phyloP scores from a whole-genome alignment of 2,329 filamentous ascomycete species.

The Fusarium sp. region DNA sequence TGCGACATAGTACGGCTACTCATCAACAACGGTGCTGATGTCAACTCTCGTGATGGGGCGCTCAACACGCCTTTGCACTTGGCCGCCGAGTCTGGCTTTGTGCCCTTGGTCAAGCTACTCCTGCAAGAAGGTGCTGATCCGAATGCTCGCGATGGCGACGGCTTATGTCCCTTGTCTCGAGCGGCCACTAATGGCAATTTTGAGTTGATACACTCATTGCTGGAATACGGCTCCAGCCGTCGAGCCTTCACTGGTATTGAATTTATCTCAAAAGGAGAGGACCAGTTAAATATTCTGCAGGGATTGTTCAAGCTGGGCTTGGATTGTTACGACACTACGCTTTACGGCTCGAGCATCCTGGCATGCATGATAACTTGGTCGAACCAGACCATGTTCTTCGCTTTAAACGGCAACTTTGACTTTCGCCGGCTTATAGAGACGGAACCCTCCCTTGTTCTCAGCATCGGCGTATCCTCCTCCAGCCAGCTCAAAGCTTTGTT shows the following conservation, averaged over 20 bases:
- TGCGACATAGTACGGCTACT: constrained; percentile 23
- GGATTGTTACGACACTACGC: constrained; percentile 12
- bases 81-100: constrained; percentile 2
- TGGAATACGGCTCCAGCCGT: constrained; percentile 29
- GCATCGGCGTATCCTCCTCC: not conserved
- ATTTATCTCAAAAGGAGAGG: not conserved
- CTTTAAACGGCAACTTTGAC: constrained; percentile 37
- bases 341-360: constrained; percentile 6
- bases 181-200: constrained; percentile 6
- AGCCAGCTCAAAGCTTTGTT: constrained; percentile 21
- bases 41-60: constrained; percentile 30
- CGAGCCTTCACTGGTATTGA: constrained; percentile 3
- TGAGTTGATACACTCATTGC: constrained; percentile 10
- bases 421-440: constrained; percentile 28
- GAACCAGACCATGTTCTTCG: not conserved
- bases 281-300: not conserved
- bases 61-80: constrained; percentile 28
- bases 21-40: constrained; percentile 24
- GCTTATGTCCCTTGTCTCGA: constrained; percentile 15
- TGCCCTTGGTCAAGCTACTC: constrained; percentile 12
- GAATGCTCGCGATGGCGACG: constrained; percentile 16
- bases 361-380: constrained; percentile 6
- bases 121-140: constrained; percentile 37
- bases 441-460: constrained; percentile 25
- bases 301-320: constrained; percentile 26